Evolutionary conservation across 306 rosid genomes (phyloP).

Genomic region (Macrotyloma uniflorum): DNA sequence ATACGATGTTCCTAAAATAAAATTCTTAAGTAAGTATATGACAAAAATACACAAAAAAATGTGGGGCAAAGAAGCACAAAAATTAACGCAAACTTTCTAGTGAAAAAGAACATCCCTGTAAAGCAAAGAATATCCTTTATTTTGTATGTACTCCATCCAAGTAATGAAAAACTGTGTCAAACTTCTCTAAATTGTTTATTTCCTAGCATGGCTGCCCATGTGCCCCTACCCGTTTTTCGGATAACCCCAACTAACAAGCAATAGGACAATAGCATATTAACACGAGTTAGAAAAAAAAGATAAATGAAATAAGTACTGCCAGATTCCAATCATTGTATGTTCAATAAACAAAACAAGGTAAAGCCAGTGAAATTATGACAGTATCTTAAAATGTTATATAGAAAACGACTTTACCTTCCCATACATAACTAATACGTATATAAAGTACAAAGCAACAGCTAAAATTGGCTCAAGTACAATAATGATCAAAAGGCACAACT

Average conservation of each 20-base stretch:
- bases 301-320: conserved; percentile 40
- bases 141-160: conserved; percentile 40
- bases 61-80: background rate
- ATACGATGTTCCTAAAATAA: conserved; percentile 72
- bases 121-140: conserved; percentile 38
- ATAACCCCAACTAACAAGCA: conserved; percentile 47
- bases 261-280: conserved; percentile 26
- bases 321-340: conserved; percentile 50
- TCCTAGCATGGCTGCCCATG: conserved; percentile 55
- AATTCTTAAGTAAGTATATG: conserved; percentile 6
- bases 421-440: conserved; percentile 30
- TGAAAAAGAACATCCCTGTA: conserved; percentile 18
- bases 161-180: conserved; percentile 38
- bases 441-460: conserved; percentile 37
- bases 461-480: conserved; percentile 24
- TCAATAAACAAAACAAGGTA: conserved; percentile 37
- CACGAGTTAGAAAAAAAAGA: conserved; percentile 43
- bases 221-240: conserved; percentile 49
- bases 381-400: conserved; percentile 31
- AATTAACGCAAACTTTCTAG: conserved; percentile 14
- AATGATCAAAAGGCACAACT: conserved; percentile 37
- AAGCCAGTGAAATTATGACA: conserved; percentile 45
- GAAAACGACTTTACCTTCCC: conserved; percentile 40
- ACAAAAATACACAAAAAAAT: conserved; percentile 23
- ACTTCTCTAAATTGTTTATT: conserved; percentile 44